phyloP scores from a whole-genome alignment of 2,329 filamentous ascomycete species.

The Pestalotiopsis sp. region DNA sequence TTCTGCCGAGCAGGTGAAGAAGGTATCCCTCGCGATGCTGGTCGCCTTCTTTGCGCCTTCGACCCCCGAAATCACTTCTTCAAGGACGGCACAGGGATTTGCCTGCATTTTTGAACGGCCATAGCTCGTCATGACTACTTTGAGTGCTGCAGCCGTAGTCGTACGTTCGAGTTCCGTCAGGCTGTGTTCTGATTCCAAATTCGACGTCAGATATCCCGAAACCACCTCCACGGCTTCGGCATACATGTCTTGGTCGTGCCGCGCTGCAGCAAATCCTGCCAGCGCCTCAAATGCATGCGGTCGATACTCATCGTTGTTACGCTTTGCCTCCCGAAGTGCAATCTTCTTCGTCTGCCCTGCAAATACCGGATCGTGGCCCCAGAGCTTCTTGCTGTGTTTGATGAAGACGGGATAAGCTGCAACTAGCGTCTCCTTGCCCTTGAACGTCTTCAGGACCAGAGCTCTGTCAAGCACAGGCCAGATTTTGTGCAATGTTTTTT shows the following conservation, averaged over 20 bases:
- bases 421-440: slow-evolving; percentile 85
- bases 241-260: slow-evolving; percentile 72
- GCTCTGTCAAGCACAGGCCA: slow-evolving; percentile 87
- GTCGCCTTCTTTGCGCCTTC: slow-evolving; percentile 35
- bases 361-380: slow-evolving; percentile 53
- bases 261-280: slow-evolving; percentile 70
- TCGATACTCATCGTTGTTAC: slow-evolving; percentile 85
- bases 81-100: slow-evolving; percentile 40
- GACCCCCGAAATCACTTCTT: slow-evolving; percentile 41
- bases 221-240: slow-evolving; percentile 68
- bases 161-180: slow-evolving; percentile 43
- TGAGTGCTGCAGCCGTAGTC: slow-evolving; percentile 52
- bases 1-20: slow-evolving; percentile 53
- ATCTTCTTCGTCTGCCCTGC: slow-evolving; percentile 77
- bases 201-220: slow-evolving; percentile 61
- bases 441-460: slow-evolving; percentile 86
- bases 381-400: slow-evolving; percentile 62
- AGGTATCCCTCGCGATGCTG: slow-evolving; percentile 49
- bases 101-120: slow-evolving; percentile 41
- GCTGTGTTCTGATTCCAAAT: slow-evolving; percentile 41
- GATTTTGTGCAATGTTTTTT: slow-evolving; percentile 61
- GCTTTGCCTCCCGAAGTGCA: slow-evolving; percentile 82
- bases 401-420: slow-evolving; percentile 80
- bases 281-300: slow-evolving; percentile 74
- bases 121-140: slow-evolving; percentile 54